phyloP scores from a whole-genome alignment of 2,329 filamentous ascomycete genomes.

The Rhynchosporium graminicola region DNA sequence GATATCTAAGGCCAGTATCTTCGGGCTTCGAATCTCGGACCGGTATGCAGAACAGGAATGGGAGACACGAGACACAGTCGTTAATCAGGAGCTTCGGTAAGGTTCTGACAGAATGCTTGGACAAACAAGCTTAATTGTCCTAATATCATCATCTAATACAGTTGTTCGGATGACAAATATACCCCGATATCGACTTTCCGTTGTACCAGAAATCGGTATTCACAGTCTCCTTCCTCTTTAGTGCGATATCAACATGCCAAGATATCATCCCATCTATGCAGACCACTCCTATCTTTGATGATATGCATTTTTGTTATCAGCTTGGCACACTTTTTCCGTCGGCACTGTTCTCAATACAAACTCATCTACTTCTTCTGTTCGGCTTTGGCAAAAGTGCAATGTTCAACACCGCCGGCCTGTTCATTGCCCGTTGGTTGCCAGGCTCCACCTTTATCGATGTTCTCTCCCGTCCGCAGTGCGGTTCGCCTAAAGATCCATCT shows the following conservation, averaged over 20 bases:
- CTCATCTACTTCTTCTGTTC: neutral
- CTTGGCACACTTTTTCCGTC: conserved; percentile 10
- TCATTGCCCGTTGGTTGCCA: conserved; percentile 1
- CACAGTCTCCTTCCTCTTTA: conserved; percentile 3
- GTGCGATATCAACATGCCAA: neutral
- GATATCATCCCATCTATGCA: conserved; percentile 14
- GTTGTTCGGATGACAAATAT: neutral
- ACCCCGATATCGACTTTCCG: neutral
- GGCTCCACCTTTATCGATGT: conserved; percentile 1
- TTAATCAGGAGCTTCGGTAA: neutral
- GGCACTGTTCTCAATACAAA: neutral
- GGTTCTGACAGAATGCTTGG: conserved; percentile 3
- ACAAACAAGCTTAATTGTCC: conserved; percentile 4
- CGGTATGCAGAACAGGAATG: neutral
- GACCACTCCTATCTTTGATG: conserved; percentile 4
- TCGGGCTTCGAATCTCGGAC: neutral
- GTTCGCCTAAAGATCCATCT: neutral
- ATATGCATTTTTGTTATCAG: conserved; percentile 11
- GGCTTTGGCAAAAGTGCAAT: conserved; percentile 10
- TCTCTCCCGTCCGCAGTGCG: neutral
- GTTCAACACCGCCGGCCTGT: conserved; percentile 3
- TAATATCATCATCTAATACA: neutral
- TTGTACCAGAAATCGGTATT: neutral
- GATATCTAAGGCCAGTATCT: too few relatives aligned
- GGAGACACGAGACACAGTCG: neutral